phyloP scores from a whole-genome alignment of 2,329 filamentous ascomycete genomes.

The Colletotrichum filicis region DNA sequence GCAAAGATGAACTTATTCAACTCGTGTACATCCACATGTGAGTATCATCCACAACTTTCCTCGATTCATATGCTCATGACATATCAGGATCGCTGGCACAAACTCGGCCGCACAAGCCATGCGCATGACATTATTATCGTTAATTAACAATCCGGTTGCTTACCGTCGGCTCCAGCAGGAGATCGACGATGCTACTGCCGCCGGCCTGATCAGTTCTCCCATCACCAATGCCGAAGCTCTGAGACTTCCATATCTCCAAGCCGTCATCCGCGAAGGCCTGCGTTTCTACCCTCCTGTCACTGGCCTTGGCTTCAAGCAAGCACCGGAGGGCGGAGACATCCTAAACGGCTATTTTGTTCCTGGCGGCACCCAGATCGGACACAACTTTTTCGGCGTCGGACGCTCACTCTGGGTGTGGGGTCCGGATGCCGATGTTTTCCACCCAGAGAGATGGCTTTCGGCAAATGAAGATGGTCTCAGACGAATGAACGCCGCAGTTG shows the following conservation, averaged over 20 bases:
- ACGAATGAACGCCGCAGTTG: conserved; percentile 50
- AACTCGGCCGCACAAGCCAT: conserved; percentile 71
- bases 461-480: conserved; percentile 43
- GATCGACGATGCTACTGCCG: conserved; percentile 53
- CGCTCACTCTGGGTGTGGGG: conserved; percentile 65
- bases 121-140: conserved; percentile 64
- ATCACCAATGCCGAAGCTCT: conserved; percentile 61
- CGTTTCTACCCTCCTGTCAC: conserved; percentile 66
- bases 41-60: not conserved
- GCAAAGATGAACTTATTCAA: conserved; percentile 47
- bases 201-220: conserved; percentile 46
- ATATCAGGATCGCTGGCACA: conserved; percentile 64
- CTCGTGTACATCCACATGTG: conserved; percentile 54
- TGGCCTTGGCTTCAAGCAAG: conserved; percentile 62
- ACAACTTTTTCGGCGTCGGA: conserved; percentile 66
- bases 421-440: conserved; percentile 64
- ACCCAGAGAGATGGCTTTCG: conserved; percentile 66
- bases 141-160: conserved; percentile 56
- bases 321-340: conserved; percentile 61
- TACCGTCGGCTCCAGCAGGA: conserved; percentile 55
- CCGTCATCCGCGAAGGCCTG: conserved; percentile 66
- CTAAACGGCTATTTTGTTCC: conserved; percentile 63
- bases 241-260: conserved; percentile 64
- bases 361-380: conserved; percentile 63
- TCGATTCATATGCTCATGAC: not conserved